Percentiles rank a stretch among this genome's conserved stretches.
Evolutionary conservation across 306 rosid genomes (phyloP).

Genomic region (Abrus precatorius): DNA sequence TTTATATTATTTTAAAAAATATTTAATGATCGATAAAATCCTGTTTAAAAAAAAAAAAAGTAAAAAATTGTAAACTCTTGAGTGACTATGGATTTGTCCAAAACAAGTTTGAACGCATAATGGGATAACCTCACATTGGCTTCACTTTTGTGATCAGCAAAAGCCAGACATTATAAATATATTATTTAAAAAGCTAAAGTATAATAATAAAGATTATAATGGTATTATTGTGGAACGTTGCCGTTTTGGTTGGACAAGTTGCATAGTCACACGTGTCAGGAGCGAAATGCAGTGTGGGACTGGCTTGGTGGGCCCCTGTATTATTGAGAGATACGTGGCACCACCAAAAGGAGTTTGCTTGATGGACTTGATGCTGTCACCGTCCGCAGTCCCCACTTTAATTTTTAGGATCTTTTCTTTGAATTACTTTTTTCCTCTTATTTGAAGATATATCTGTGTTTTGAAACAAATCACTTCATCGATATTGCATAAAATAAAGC

Average conservation of each 20-base stretch:
- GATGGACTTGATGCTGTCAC: neutral
- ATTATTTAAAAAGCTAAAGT: neutral
- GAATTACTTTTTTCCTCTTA: neutral
- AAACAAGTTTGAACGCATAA: constrained; percentile 26
- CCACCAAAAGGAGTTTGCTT: constrained; percentile 47
- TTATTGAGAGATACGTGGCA: constrained; percentile 46
- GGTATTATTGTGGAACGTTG: neutral
- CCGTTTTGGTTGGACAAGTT: constrained; percentile 40
- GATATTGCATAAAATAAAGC: neutral
- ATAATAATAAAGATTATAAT: constrained; percentile 16
- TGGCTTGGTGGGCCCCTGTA: neutral
- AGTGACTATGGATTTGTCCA: neutral
- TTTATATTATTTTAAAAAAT: too few relatives aligned
- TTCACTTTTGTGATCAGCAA: constrained; percentile 22
- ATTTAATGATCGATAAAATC: too few relatives aligned
- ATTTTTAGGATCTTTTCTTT: constrained; percentile 34
- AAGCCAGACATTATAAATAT: constrained; percentile 21
- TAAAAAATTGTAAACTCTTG: too few relatives aligned
- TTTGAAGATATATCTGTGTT: neutral
- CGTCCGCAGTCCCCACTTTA: neutral
- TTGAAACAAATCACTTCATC: neutral
- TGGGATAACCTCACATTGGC: neutral
- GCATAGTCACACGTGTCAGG: constrained; percentile 42
- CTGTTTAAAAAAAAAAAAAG: too few relatives aligned
- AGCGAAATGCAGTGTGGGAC: constrained; percentile 21